phyloP scores from a whole-genome alignment of 1,139 yeast genomes.

The Magnusiomyces ingens region DNA sequence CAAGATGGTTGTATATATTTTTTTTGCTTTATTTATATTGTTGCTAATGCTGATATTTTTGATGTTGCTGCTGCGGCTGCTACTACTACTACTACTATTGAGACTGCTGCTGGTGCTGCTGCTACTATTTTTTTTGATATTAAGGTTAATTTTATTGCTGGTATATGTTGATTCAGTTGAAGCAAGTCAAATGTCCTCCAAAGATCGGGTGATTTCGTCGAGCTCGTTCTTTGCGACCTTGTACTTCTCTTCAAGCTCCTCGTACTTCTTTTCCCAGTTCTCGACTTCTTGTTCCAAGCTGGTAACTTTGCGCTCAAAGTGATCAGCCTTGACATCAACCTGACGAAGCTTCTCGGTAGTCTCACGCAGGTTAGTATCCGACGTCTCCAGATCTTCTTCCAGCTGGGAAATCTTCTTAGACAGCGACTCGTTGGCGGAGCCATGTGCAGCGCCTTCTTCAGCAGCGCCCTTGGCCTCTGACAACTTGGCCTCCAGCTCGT shows the following conservation, averaged over 20 bases:
- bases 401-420: slow-evolving; percentile 86
- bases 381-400: slow-evolving; percentile 90
- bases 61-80: too few species aligned
- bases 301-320: slow-evolving; percentile 88
- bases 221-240: slow-evolving; percentile 80
- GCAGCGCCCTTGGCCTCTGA: slow-evolving; percentile 81
- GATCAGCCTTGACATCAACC: slow-evolving; percentile 95
- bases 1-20: too few species aligned
- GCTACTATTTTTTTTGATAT: not conserved
- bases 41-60: too few species aligned
- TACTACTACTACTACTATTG: too few species aligned
- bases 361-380: slow-evolving; percentile 86
- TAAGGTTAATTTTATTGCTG: not conserved
- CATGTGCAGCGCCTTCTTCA: slow-evolving; percentile 86
- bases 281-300: slow-evolving; percentile 91
- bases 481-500: slow-evolving; percentile 75
- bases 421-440: slow-evolving; percentile 83
- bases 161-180: not conserved
- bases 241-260: slow-evolving; percentile 79
- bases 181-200: slow-evolving; percentile 61
- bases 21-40: too few species aligned
- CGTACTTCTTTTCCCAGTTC: slow-evolving; percentile 85
- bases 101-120: too few species aligned
- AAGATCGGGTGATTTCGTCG: slow-evolving; percentile 89
- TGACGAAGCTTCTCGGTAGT: slow-evolving; percentile 93